Base-by-base conservation (phyloP, 768 basidiomycete species). In the Kwoniella pini region DNA sequence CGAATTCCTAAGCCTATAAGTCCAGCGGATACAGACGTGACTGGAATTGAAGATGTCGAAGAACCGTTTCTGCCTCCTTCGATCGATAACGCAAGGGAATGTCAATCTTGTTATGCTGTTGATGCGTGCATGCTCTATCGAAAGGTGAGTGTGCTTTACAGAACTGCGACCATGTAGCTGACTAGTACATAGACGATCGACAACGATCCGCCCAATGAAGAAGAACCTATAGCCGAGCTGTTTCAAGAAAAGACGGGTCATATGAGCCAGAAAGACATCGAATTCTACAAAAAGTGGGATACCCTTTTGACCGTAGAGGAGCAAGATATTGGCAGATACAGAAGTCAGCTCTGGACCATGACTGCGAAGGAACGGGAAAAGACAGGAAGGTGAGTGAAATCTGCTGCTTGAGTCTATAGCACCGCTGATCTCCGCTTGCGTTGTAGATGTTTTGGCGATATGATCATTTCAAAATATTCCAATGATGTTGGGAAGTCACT, bases 51-150 rank as follows among this genome's bases (percentile, higher is more conserved):
- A 33, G 67, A 64, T 19, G 43, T 63, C 31, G 81, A 69, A 52
- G 64, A 69, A 28, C 38, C 84, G 9, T 90, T 95, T 76, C 80
- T 99, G 19, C 96, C 96, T 1, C 83, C 87, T 0, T 90, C 92
- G 0, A 88, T 96, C 61, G 91, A 98, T 72, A 86, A 91, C 64
- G 84, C 86, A 59, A 80, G 86, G 57, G 79, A 83, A 11, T 99
- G 96, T 77, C 85, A 86, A 72, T 84, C 81, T 49, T 98, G 96
- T 72, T 97, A 87, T 72, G 82, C 84, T 0, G 79, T 89, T 5
- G 91, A 99, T 69, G 83, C 86, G 1, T 98, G 96, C 77, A 92
- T 97, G 88, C 82, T 99, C 11, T 98, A 93, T 80, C 88, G 95
- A 43, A 89, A 88, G 83, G 90, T 87, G 62, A 28, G 80, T 48